Percentiles rank a stretch among this genome's conserved stretches.
phyloP scores from a whole-genome alignment of 805 yeast species.

The Yarrowia alimentaria region DNA sequence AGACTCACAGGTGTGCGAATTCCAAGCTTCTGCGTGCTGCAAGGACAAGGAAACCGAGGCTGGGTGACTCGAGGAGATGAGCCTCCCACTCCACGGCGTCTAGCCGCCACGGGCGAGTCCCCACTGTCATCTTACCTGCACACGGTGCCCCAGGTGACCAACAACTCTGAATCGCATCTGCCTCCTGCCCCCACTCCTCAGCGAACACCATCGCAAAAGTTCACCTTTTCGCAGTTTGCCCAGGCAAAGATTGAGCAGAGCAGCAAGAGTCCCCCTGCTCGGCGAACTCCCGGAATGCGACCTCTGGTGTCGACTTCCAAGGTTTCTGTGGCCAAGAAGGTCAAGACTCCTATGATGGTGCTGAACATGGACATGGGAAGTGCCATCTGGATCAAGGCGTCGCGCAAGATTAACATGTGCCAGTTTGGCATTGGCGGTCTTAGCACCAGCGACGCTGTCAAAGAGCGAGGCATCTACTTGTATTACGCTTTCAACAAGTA shows the following conservation, averaged over 20 bases:
- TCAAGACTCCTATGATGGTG: slow-evolving; percentile 30
- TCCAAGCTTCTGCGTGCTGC: slow-evolving; percentile 42
- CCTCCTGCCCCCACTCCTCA: background rate
- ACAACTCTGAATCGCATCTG: slow-evolving; percentile 8
- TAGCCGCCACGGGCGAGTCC: slow-evolving; percentile 25
- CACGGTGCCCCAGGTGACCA: slow-evolving; percentile 20
- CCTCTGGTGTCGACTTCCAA: slow-evolving; percentile 5
- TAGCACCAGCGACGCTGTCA: slow-evolving; percentile 30
- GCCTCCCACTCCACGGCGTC: slow-evolving; percentile 15
- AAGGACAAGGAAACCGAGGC: slow-evolving; percentile 68
- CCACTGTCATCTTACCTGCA: slow-evolving; percentile 6
- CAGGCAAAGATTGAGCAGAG: slow-evolving; percentile 14
- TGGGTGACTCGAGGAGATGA: slow-evolving; percentile 56
- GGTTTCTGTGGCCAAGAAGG: background rate
- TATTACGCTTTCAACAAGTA: slow-evolving; percentile 36
- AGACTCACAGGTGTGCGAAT: slow-evolving; percentile 37
- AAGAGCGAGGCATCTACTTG: slow-evolving; percentile 39
- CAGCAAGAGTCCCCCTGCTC: slow-evolving; percentile 16
- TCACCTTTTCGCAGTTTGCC: slow-evolving; percentile 25
- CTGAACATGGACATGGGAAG: slow-evolving; percentile 36
- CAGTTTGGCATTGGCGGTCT: slow-evolving; percentile 38
- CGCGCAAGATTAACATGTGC: slow-evolving; percentile 41
- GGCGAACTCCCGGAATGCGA: slow-evolving; percentile 10
- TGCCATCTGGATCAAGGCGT: slow-evolving; percentile 38
- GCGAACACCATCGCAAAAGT: background rate